phyloP scores from a whole-genome alignment of 2,329 filamentous ascomycete genomes.

The Fusarium sp. region DNA sequence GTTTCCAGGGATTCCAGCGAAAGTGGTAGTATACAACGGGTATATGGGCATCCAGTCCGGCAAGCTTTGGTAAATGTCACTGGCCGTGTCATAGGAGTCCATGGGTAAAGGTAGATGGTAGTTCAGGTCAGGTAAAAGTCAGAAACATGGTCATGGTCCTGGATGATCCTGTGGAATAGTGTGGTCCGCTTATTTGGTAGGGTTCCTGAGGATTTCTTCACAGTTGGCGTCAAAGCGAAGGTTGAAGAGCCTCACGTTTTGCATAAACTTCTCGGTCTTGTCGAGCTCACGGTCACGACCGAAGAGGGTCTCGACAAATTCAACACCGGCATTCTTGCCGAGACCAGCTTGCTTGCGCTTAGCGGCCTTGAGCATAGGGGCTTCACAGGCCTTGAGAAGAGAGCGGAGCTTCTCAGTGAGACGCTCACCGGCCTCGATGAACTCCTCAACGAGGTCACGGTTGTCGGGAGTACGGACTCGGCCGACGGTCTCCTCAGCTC shows the following conservation, averaged over 20 bases:
- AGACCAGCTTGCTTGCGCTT: slow-evolving; percentile 76
- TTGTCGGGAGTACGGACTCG: slow-evolving; percentile 79
- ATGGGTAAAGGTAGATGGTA: slow-evolving; percentile 35
- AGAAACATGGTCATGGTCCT: slow-evolving; percentile 43
- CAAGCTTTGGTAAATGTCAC: slow-evolving; percentile 34
- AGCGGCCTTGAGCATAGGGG: slow-evolving; percentile 91
- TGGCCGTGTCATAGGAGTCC: slow-evolving; percentile 40
- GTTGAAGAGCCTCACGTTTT: slow-evolving; percentile 86
- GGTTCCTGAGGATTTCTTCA: slow-evolving; percentile 81
- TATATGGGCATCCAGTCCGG: slow-evolving; percentile 42
- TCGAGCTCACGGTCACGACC: slow-evolving; percentile 90
- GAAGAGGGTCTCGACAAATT: slow-evolving; percentile 97
- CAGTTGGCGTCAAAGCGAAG: slow-evolving; percentile 96
- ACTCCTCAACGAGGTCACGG: slow-evolving; percentile 86
- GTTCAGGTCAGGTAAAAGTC: slow-evolving; percentile 31
- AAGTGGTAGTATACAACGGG: slow-evolving; percentile 48
- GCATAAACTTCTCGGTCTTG: slow-evolving; percentile 93
- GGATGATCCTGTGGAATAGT: slow-evolving; percentile 35
- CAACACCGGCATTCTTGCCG: slow-evolving; percentile 90
- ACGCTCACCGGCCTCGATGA: slow-evolving; percentile 87
- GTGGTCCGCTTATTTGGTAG: slow-evolving; percentile 60
- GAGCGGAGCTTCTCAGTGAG: slow-evolving; percentile 86
- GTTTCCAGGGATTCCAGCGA: slow-evolving; percentile 43
- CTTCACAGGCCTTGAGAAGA: slow-evolving; percentile 90
- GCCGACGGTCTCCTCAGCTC: slow-evolving; percentile 80